Evolutionary conservation across 2,329 filamentous ascomycete species (phyloP).

Genomic region (Ophiosphaerella korrae): DNA sequence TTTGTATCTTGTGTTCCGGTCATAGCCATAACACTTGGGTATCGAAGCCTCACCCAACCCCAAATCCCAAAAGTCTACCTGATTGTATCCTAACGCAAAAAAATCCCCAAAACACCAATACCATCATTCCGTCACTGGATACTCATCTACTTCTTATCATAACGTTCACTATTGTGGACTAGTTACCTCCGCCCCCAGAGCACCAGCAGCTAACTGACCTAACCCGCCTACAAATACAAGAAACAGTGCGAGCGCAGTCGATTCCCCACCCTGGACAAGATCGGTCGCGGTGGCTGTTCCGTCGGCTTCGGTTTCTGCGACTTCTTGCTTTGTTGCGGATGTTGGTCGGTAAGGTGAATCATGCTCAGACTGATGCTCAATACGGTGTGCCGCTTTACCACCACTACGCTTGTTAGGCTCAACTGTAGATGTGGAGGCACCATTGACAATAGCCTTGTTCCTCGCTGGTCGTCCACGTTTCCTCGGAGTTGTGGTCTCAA

Average conservation of each 20-base stretch:
- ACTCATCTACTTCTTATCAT: not conserved
- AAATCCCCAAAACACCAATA: not conserved
- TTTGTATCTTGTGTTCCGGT: not conserved
- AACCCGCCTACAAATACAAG: conserved; percentile 42
- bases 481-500: conserved; percentile 24
- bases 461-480: conserved; percentile 35
- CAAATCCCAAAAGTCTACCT: not conserved
- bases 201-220: conserved; percentile 39
- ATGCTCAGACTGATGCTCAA: conserved; percentile 27
- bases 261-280: conserved; percentile 40
- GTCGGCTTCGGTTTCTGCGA: conserved; percentile 37
- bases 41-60: not conserved
- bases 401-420: conserved; percentile 27
- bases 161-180: conserved; percentile 20
- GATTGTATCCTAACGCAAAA: not conserved
- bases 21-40: not conserved
- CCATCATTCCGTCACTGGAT: not conserved
- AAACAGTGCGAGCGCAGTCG: conserved; percentile 42
- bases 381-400: conserved; percentile 16
- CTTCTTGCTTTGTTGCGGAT: conserved; percentile 20
- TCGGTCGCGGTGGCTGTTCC: conserved; percentile 32
- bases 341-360: conserved; percentile 34
- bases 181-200: conserved; percentile 44
- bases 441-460: conserved; percentile 25
- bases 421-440: conserved; percentile 9